phyloP scores from a whole-genome alignment of 768 basidiomycete species.

The Pseudohyphozyma bogoriensis region DNA sequence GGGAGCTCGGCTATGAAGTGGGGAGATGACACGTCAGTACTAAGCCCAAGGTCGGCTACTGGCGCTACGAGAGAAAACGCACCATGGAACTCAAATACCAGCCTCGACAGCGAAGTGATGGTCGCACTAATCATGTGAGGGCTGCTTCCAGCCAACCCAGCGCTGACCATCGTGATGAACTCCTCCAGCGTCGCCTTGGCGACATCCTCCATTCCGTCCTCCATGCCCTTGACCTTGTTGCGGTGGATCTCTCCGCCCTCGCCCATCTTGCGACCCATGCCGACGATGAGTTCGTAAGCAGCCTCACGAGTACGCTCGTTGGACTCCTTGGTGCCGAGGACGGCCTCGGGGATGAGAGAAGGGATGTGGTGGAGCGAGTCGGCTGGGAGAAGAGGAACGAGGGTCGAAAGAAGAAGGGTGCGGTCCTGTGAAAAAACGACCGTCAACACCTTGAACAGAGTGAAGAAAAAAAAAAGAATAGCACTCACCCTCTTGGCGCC shows the following conservation, averaged over 20 bases:
- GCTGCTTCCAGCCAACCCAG: conserved; percentile 80
- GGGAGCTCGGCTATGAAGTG: conserved; percentile 43
- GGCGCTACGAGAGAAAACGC: conserved; percentile 29
- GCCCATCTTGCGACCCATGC: conserved; percentile 87
- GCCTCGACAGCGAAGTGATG: conserved; percentile 81
- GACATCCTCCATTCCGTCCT: conserved; percentile 44
- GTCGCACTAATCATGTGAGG: conserved; percentile 99
- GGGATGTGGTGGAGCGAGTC: conserved; percentile 73
- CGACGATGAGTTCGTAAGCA: conserved; percentile 79
- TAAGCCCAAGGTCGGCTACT: not conserved
- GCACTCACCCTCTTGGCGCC: conserved; percentile 71
- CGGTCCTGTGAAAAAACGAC: conserved; percentile 53
- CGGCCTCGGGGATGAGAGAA: conserved; percentile 81
- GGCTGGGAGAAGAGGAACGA: conserved; percentile 59
- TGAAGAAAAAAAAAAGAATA: not conserved
- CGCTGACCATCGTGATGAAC: conserved; percentile 92
- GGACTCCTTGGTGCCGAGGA: conserved; percentile 91
- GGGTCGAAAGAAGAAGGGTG: conserved; percentile 57
- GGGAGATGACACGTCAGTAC: not conserved
- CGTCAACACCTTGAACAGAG: not conserved
- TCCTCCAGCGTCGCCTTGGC: conserved; percentile 50
- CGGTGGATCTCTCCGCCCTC: conserved; percentile 72
- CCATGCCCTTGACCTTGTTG: conserved; percentile 69
- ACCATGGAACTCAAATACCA: conserved; percentile 96
- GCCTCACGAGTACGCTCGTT: conserved; percentile 81